Evolutionary conservation across 352 stramenopile genomes (phyloP).

Genomic region (Albugo laibachii): DNA sequence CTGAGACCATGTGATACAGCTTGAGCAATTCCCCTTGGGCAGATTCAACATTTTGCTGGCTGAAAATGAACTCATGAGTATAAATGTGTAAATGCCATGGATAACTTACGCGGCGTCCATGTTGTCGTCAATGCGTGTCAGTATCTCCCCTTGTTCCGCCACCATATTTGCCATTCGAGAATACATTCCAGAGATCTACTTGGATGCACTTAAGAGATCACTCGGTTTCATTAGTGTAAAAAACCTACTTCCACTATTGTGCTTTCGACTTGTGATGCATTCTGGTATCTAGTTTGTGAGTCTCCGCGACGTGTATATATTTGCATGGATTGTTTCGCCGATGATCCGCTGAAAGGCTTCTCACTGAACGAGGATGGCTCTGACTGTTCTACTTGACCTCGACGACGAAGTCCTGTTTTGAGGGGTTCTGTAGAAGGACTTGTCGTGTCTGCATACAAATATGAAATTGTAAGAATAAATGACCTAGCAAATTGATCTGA

Average conservation of each 20-base stretch:
- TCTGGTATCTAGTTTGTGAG: slow-evolving; percentile 47
- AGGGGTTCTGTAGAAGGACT: too few relatives aligned
- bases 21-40: slow-evolving; percentile 61
- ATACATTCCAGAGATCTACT: slow-evolving; percentile 72
- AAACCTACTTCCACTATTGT: slow-evolving; percentile 56
- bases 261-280: slow-evolving; percentile 60
- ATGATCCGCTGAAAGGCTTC: slow-evolving; percentile 9
- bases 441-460: neutral
- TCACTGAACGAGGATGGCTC: slow-evolving; percentile 55
- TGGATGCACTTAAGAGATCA: neutral
- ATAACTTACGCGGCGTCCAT: slow-evolving; percentile 67
- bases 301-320: slow-evolving; percentile 35
- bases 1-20: slow-evolving; percentile 64
- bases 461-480: neutral
- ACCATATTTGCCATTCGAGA: slow-evolving; percentile 72
- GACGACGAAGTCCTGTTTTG: slow-evolving; percentile 23
- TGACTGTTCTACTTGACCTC: slow-evolving; percentile 21
- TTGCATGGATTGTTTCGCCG: slow-evolving; percentile 31
- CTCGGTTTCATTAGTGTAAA: neutral
- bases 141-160: slow-evolving; percentile 55
- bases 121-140: slow-evolving; percentile 68
- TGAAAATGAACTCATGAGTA: slow-evolving; percentile 5
- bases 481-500: neutral
- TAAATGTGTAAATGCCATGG: neutral
- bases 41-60: slow-evolving; percentile 52